Conservation (phyloP, 1,284 basidiomycete species). For the Cutaneotrichosporon curvatum region DNA sequence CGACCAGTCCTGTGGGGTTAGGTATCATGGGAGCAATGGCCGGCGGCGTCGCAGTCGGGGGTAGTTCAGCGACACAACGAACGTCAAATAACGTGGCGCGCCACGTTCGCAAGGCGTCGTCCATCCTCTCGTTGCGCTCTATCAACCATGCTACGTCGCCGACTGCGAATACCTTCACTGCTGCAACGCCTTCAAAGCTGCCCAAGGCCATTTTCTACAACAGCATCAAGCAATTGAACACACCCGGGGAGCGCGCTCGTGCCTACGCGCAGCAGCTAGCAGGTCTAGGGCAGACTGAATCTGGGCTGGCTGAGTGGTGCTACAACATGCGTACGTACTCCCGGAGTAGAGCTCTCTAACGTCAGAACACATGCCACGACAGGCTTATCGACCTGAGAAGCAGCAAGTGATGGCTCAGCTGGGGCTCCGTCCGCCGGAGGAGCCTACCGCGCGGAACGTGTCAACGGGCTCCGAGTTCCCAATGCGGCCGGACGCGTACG, state of each 20-base stretch:
- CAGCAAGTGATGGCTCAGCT: conserved; percentile 1
- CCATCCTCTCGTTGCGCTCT: conserved; percentile 24
- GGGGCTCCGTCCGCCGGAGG: conserved; percentile 3
- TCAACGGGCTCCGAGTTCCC: conserved; percentile 43
- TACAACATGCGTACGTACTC: conserved; percentile 53
- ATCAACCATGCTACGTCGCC: conserved; percentile 24
- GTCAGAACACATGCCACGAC: conserved; percentile 4
- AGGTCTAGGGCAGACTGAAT: conserved; percentile 67
- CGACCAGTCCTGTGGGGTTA: conserved; percentile 1
- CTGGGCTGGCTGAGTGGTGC: conserved; percentile 72
- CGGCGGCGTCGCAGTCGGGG: neutral
- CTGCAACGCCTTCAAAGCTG: conserved; percentile 50
- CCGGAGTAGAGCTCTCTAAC: conserved; percentile 2
- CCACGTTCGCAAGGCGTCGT: conserved; percentile 23
- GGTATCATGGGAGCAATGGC: conserved; percentile 2
- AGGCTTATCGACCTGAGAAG: neutral
- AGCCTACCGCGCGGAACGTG: conserved; percentile 25
- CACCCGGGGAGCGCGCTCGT: conserved; percentile 62
- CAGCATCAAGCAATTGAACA: conserved; percentile 59
- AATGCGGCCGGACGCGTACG: conserved; percentile 39
- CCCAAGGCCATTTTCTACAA: conserved; percentile 68
- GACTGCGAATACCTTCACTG: conserved; percentile 13
- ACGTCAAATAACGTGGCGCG: conserved; percentile 3
- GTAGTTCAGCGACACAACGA: neutral
- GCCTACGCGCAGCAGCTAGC: conserved; percentile 78